Evolutionary conservation across 345 rosid species (phyloP).

Genomic region (Psidium guajava): DNA sequence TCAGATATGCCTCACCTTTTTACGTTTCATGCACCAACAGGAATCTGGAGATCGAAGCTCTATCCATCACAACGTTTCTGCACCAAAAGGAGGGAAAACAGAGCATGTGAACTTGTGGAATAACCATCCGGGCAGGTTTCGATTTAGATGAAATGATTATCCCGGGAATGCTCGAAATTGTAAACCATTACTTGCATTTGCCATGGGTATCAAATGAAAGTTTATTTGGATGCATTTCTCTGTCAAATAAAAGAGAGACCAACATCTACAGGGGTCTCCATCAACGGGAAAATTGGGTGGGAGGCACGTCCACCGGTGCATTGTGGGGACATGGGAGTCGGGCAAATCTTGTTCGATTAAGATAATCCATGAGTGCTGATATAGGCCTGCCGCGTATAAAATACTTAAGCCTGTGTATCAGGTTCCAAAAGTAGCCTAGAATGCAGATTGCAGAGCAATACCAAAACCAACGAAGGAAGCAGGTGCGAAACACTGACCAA

Average conservation of each 20-base stretch:
- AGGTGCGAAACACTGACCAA: neutral
- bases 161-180: neutral
- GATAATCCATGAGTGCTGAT: neutral
- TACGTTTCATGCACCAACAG: neutral
- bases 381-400: neutral
- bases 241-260: neutral
- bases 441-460: neutral
- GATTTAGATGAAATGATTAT: neutral
- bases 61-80: neutral
- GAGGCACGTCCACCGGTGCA: neutral
- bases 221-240: neutral
- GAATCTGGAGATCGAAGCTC: neutral
- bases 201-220: neutral
- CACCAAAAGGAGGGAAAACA: neutral
- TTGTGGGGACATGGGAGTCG: neutral
- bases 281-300: neutral
- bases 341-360: neutral
- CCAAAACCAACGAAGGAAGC: neutral
- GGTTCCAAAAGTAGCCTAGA: neutral
- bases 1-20: neutral
- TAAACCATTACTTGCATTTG: neutral
- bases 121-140: neutral
- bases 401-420: neutral
- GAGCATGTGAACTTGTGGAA: neutral
- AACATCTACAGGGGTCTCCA: neutral